These are phyloP conservation scores for Talaromyces sp. DNA, from an alignment of 2,329 filamentous ascomycete genomes.

Conservation along the genomic window DNA sequence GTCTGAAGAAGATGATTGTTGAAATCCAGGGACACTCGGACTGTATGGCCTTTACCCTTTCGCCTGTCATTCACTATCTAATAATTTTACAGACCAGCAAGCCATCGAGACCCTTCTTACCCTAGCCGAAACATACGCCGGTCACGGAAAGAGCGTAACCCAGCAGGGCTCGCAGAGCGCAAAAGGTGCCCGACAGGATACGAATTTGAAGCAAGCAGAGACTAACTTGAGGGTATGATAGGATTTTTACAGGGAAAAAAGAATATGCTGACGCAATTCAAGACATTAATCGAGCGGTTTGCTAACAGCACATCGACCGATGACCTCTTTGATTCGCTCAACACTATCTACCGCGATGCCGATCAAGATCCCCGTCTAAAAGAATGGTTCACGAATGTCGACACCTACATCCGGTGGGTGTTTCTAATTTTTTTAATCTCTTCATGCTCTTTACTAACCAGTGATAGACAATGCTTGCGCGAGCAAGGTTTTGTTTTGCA, in stretches of 20 bases:
- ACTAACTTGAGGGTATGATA: conserved; percentile 67
- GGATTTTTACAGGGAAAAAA: conserved; percentile 31
- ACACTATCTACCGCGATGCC: conserved; percentile 80
- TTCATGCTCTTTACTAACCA: conserved; percentile 9
- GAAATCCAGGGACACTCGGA: conserved; percentile 95
- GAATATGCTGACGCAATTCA: conserved; percentile 48
- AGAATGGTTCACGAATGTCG: conserved; percentile 77
- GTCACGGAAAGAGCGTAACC: conserved; percentile 64
- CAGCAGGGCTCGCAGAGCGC: conserved; percentile 63
- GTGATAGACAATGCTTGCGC: conserved; percentile 64
- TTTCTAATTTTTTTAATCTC: not conserved
- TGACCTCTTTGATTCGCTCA: conserved; percentile 79
- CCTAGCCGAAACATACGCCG: conserved; percentile 78
- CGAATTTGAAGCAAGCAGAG: conserved; percentile 67
- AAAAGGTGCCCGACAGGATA: conserved; percentile 64
- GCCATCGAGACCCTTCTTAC: conserved; percentile 84
- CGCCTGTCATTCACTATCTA: not conserved
- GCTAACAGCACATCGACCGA: conserved; percentile 89
- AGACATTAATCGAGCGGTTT: conserved; percentile 88
- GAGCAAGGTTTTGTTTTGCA: conserved; percentile 89
- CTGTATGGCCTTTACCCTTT: conserved; percentile 46
- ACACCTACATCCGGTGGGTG: conserved; percentile 62
- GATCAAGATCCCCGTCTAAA: conserved; percentile 82
- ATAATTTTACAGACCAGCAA: conserved; percentile 57
- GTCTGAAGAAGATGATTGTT: conserved; percentile 95